Conservation (phyloP, 371 early-diverging fungal species). For the Actinomortierella wolfii region DNA sequence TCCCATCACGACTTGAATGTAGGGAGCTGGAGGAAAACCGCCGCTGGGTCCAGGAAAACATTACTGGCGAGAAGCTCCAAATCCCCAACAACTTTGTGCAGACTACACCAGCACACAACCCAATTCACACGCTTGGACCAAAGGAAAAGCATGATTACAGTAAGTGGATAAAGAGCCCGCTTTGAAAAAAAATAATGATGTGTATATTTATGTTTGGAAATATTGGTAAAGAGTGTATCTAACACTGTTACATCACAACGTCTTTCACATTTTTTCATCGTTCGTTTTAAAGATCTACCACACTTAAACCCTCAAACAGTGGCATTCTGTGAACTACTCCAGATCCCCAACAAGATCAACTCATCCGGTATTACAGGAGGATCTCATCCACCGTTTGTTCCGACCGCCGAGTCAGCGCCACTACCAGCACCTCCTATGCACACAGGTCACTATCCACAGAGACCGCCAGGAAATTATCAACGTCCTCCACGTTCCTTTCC, state of each 20-base stretch:
- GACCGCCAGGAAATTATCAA: no score
- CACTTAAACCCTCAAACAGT: slow-evolving; percentile 74
- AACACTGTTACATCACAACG: not conserved
- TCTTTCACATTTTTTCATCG: not conserved
- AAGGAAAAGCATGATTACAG: slow-evolving; percentile 38
- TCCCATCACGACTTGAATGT: not conserved
- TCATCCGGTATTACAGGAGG: slow-evolving; percentile 9
- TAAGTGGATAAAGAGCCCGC: slow-evolving; percentile 13
- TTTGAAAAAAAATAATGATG: not conserved
- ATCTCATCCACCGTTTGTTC: no score
- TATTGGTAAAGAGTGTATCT: not conserved
- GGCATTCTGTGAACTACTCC: slow-evolving; percentile 61
- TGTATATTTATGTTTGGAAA: not conserved
- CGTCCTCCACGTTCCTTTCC: no score
- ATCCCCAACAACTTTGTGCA: slow-evolving; percentile 71
- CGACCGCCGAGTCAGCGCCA: no score
- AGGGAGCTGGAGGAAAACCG: slow-evolving; percentile 49
- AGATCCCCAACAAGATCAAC: slow-evolving; percentile 64
- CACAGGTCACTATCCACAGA: no score
- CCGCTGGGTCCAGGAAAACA: slow-evolving; percentile 50
- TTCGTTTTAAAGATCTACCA: slow-evolving; percentile 39
- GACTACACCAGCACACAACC: slow-evolving; percentile 54
- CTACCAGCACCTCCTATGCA: no score
- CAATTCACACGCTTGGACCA: slow-evolving; percentile 16
- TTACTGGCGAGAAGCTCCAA: slow-evolving; percentile 47